phyloP scores from a whole-genome alignment of 768 basidiomycete genomes.

The Pleurotus giganteus region DNA sequence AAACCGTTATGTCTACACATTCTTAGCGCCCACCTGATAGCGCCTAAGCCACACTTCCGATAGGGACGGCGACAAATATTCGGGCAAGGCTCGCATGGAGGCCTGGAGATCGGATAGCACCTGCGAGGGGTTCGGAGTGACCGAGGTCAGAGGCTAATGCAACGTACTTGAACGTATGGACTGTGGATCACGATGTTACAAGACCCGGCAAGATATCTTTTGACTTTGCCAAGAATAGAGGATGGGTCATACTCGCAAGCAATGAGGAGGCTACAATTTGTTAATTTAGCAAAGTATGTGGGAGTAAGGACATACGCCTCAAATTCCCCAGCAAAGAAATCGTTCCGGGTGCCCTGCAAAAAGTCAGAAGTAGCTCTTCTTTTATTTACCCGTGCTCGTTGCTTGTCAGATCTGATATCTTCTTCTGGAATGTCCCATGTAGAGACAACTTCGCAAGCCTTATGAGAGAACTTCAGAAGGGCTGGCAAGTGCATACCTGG shows the following conservation, averaged over 20 bases:
- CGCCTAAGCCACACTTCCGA: conserved; percentile 85
- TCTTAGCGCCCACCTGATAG: conserved; percentile 61
- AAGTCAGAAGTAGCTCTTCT: conserved; percentile 68
- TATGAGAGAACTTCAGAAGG: conserved; percentile 9
- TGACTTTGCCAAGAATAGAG: conserved; percentile 72
- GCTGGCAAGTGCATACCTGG: conserved; percentile 44
- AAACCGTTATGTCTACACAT: not conserved
- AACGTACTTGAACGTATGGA: conserved; percentile 70
- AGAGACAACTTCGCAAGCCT: conserved; percentile 44
- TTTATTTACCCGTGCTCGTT: conserved; percentile 70
- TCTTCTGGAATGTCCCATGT: conserved; percentile 58
- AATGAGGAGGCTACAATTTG: conserved; percentile 60
- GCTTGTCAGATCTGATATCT: conserved; percentile 67
- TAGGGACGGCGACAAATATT: conserved; percentile 74
- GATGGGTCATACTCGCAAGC: conserved; percentile 84
- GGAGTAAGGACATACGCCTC: conserved; percentile 60
- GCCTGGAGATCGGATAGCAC: conserved; percentile 76
- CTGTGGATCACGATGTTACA: conserved; percentile 85
- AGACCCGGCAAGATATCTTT: conserved; percentile 81
- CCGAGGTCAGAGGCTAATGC: not conserved
- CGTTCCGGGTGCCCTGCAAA: conserved; percentile 65
- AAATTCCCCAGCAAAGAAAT: conserved; percentile 84
- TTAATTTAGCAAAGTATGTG: not conserved
- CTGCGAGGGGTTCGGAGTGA: conserved; percentile 30
- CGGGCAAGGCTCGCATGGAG: conserved; percentile 61